Evolutionary conservation across 1,284 basidiomycete genomes (phyloP).

Genomic region (Sutorius eximius): DNA sequence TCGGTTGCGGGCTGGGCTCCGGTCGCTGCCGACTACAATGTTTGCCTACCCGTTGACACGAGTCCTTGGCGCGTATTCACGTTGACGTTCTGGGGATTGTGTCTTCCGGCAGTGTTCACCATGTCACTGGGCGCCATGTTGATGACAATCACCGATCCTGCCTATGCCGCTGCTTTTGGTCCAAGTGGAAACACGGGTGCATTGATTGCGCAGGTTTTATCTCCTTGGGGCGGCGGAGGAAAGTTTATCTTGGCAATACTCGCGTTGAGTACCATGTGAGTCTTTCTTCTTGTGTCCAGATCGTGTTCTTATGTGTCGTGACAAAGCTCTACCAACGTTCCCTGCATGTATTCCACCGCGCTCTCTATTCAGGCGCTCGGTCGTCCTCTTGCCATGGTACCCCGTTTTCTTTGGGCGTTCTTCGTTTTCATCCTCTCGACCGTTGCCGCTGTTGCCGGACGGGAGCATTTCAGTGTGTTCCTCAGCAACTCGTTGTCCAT

Average conservation of each 20-base stretch:
- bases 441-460: conserved; percentile 60
- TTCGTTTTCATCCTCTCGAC: conserved; percentile 57
- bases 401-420: conserved; percentile 61
- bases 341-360: conserved; percentile 59
- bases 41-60: conserved; percentile 48
- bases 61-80: conserved; percentile 49
- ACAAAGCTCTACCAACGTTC: conserved; percentile 55
- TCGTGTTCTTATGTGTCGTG: not conserved
- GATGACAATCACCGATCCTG: conserved; percentile 54
- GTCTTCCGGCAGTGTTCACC: conserved; percentile 54
- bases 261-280: conserved; percentile 52
- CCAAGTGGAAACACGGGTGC: conserved; percentile 49
- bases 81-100: conserved; percentile 57
- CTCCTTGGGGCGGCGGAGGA: conserved; percentile 51
- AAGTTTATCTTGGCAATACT: conserved; percentile 61
- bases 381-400: conserved; percentile 54
- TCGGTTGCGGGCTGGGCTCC: conserved; percentile 52
- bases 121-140: conserved; percentile 56
- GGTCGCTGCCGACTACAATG: conserved; percentile 58
- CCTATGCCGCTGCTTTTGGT: conserved; percentile 49
- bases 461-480: conserved; percentile 59
- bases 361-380: conserved; percentile 56
- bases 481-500: conserved; percentile 55
- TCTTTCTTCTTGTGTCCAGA: not conserved
- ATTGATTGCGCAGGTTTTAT: conserved; percentile 43